phyloP scores from a whole-genome alignment of 768 basidiomycete species.

The Cytidiella melzeri region DNA sequence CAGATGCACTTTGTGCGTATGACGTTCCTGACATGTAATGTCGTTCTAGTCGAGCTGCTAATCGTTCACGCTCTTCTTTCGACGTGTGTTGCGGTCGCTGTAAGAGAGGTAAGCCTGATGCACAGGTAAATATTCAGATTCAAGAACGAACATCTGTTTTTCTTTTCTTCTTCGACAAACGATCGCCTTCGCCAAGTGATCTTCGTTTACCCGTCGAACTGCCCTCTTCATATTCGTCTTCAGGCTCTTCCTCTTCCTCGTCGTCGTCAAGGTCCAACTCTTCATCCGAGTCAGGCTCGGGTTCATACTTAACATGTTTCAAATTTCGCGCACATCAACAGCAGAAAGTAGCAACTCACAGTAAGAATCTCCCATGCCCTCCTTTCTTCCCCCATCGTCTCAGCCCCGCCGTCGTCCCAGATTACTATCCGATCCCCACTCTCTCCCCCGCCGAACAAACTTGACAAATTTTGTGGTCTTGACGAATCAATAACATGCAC shows the following conservation, averaged over 20 bases:
- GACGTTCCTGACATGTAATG: conserved; percentile 84
- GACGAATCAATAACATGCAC: conserved; percentile 95
- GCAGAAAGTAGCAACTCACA: conserved; percentile 37
- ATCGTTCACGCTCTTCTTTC: conserved; percentile 60
- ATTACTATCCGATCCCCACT: conserved; percentile 71
- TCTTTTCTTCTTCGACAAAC: conserved; percentile 48
- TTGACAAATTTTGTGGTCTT: conserved; percentile 83
- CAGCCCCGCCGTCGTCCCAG: conserved; percentile 89
- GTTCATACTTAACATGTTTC: conserved; percentile 55
- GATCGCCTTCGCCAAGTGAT: conserved; percentile 34
- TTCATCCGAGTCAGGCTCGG: conserved; percentile 65
- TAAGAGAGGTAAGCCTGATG: neutral
- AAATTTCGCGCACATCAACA: neutral
- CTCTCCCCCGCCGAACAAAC: conserved; percentile 69
- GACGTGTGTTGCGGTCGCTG: conserved; percentile 55
- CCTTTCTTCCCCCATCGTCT: conserved; percentile 60
- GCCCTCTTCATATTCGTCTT: conserved; percentile 35
- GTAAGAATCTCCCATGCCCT: conserved; percentile 82
- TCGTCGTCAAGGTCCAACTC: conserved; percentile 42
- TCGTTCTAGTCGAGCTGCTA: conserved; percentile 62
- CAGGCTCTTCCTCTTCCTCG: conserved; percentile 41
- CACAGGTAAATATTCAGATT: conserved; percentile 10
- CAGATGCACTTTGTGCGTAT: conserved; percentile 85
- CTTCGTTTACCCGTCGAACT: conserved; percentile 44
- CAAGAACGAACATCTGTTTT: conserved; percentile 44